phyloP scores from a whole-genome alignment of 1,139 yeast species.

The Geotrichum candidum region DNA sequence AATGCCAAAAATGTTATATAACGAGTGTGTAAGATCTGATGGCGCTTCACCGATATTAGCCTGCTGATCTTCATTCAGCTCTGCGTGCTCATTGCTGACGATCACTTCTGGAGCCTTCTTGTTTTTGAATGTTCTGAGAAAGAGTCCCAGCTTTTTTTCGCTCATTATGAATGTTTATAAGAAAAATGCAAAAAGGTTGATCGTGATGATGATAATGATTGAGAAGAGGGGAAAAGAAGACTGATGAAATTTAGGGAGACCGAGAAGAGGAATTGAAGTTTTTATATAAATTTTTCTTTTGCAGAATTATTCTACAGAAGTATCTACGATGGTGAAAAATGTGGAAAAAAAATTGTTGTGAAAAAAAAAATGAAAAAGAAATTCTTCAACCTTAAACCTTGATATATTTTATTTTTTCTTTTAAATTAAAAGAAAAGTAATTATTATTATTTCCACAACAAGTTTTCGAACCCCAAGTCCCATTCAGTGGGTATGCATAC shows the following conservation, averaged over 20 bases:
- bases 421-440: background rate
- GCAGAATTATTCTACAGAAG: background rate
- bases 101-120: constrained; percentile 11
- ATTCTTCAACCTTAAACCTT: background rate
- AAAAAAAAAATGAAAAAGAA: background rate
- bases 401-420: background rate
- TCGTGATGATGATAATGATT: background rate
- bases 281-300: background rate
- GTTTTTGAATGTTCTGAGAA: constrained; percentile 1
- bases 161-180: background rate
- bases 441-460: too few relatives aligned
- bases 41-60: background rate
- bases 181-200: background rate
- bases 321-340: background rate
- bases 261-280: background rate
- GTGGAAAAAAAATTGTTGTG: background rate
- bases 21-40: background rate
- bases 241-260: background rate
- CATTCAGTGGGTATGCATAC: background rate
- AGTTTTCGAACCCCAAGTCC: background rate
- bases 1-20: constrained; percentile 28
- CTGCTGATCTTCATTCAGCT: background rate
- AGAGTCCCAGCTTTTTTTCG: constrained; percentile 1
- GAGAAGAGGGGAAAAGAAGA: background rate
- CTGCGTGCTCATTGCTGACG: background rate